A percentile compares a stretch with the other conserved stretches of the same genome.
phyloP scores from a whole-genome alignment of 805 yeast species.

The Candida sphagnicola region DNA sequence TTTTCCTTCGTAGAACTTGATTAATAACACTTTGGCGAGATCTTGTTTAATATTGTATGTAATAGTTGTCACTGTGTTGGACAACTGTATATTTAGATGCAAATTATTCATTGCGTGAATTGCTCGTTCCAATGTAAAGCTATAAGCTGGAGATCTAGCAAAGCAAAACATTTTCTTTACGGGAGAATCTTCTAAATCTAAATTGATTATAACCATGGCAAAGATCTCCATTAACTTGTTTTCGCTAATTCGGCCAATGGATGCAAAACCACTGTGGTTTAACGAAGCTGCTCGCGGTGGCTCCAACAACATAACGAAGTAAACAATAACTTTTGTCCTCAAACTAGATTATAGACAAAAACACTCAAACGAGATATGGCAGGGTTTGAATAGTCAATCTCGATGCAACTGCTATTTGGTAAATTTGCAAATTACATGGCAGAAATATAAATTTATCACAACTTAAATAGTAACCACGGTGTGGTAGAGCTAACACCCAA shows the following conservation, averaged over 20 bases:
- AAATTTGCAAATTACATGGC: too few species aligned
- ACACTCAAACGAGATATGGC: too few species aligned
- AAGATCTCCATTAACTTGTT: conserved; percentile 60
- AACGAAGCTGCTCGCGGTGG: too few species aligned
- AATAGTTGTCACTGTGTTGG: conserved; percentile 49
- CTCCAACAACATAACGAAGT: too few species aligned
- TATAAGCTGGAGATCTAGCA: conserved; percentile 40
- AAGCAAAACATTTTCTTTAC: conserved; percentile 20
- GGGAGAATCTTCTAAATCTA: conserved; percentile 23
- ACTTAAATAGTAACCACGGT: too few species aligned
- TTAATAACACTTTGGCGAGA: conserved; percentile 45
- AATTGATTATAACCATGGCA: conserved; percentile 42
- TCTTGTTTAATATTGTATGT: conserved; percentile 51
- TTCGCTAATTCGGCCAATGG: conserved; percentile 48
- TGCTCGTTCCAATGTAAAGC: conserved; percentile 54
- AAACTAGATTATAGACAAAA: too few species aligned
- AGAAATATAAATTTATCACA: too few species aligned
- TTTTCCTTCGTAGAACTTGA: conserved; percentile 54
- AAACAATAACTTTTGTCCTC: too few species aligned
- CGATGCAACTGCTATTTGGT: too few species aligned
- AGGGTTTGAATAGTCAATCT: too few species aligned
- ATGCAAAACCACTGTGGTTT: conserved; percentile 19
- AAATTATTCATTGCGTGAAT: conserved; percentile 47
- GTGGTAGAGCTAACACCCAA: too few species aligned
- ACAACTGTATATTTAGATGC: conserved; percentile 43